Conservation (phyloP, 2,329 filamentous ascomycete species). For the Alternaria infectoria region DNA sequence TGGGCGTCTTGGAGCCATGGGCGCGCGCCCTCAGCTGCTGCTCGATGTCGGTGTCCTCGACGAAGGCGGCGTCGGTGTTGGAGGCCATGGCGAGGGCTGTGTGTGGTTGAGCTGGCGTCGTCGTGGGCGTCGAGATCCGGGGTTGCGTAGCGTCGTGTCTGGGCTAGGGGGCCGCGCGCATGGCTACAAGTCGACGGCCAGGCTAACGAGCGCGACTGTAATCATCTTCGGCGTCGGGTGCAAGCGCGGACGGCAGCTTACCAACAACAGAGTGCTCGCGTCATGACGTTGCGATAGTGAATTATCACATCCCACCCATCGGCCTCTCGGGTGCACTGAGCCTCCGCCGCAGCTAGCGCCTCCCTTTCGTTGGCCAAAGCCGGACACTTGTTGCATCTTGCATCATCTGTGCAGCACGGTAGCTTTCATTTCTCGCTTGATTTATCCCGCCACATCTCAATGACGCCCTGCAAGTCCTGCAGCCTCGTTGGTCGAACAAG, state of each 20-base stretch:
- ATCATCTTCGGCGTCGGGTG: slow-evolving; percentile 17
- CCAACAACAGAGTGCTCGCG: slow-evolving; percentile 21
- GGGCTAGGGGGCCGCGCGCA: slow-evolving; percentile 21
- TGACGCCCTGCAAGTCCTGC: slow-evolving; percentile 1
- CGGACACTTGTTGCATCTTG: neutral
- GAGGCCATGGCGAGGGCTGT: slow-evolving; percentile 23
- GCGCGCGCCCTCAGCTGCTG: slow-evolving; percentile 25
- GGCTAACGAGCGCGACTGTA: slow-evolving; percentile 1
- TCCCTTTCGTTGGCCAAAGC: neutral
- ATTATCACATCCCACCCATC: slow-evolving; percentile 4
- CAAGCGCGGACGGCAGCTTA: slow-evolving; percentile 24
- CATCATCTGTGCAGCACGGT: neutral
- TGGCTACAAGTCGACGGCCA: slow-evolving; percentile 20
- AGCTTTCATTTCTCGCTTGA: neutral
- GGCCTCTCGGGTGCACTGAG: neutral
- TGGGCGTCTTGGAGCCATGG: slow-evolving; percentile 17
- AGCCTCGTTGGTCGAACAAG: slow-evolving; percentile 4
- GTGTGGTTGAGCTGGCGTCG: neutral
- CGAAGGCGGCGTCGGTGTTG: slow-evolving; percentile 36
- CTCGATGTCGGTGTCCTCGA: slow-evolving; percentile 40
- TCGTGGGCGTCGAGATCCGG: slow-evolving; percentile 7
- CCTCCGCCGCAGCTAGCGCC: neutral
- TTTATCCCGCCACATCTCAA: slow-evolving; percentile 3
- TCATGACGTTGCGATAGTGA: slow-evolving; percentile 25
- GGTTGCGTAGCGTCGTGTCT: slow-evolving; percentile 2